phyloP scores from a whole-genome alignment of 2,329 filamentous ascomycete genomes.

The Colletotrichum plurivorum region DNA sequence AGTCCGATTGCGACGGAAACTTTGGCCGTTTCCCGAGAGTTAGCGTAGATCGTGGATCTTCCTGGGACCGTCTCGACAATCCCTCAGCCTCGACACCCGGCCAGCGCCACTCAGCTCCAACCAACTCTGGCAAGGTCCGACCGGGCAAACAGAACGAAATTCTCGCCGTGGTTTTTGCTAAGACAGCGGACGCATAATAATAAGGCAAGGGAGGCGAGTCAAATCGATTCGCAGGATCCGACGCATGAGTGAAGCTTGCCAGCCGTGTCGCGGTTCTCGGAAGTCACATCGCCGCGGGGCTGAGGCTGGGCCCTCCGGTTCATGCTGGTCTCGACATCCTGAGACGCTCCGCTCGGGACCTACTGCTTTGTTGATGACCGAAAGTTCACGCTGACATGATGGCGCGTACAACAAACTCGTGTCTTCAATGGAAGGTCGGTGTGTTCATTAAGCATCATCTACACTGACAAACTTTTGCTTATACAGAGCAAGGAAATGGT shows the following conservation, averaged over 20 bases:
- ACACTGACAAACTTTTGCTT: conserved; percentile 34
- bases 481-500: conserved; percentile 7
- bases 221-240: no score
- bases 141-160: neutral
- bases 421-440: neutral
- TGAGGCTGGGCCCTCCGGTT: neutral
- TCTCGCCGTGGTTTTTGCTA: no score
- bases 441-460: conserved; percentile 37
- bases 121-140: neutral
- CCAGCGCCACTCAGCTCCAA: conserved; percentile 15
- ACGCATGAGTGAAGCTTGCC: no score
- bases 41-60: conserved; percentile 16
- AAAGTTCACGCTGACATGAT: neutral
- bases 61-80: neutral
- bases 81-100: conserved; percentile 16
- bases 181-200: no score
- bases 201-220: no score
- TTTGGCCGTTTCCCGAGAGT: conserved; percentile 9
- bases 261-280: no score
- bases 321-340: neutral
- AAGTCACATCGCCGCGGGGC: neutral
- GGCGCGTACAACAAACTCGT: neutral
- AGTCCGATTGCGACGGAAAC: conserved; percentile 22
- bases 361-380: neutral
- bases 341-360: neutral